A percentile compares a stretch with the other conserved stretches of the same genome.
These are phyloP conservation scores for Diatrype stigma DNA, from an alignment of 2,329 filamentous ascomycete species.

Conservation along the genomic window DNA sequence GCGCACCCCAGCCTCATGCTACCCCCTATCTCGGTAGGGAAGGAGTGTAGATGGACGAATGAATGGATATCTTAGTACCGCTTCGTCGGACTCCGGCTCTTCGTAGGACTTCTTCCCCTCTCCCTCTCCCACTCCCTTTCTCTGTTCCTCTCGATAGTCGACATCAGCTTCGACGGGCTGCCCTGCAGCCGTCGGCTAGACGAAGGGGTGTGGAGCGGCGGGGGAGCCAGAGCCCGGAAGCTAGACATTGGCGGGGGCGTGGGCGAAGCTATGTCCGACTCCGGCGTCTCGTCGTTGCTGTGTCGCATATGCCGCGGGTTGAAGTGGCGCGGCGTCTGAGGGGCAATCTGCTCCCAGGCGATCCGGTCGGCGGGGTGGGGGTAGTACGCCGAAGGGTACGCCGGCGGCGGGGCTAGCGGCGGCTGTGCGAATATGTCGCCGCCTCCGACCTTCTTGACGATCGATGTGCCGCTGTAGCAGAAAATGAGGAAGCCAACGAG, in stretches of 20 bases:
- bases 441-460: constrained; percentile 22
- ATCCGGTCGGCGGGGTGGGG: constrained; percentile 18
- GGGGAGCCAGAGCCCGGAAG: constrained; percentile 37
- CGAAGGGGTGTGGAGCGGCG: constrained; percentile 5
- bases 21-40: too few species aligned
- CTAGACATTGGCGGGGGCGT: constrained; percentile 20
- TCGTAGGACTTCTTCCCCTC: constrained; percentile 29
- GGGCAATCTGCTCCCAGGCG: constrained; percentile 25
- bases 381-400: constrained; percentile 14
- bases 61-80: constrained; percentile 20
- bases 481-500: constrained; percentile 23
- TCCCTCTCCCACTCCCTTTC: constrained; percentile 49
- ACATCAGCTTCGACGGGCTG: constrained; percentile 26
- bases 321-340: constrained; percentile 24
- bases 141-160: constrained; percentile 38
- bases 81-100: constrained; percentile 45
- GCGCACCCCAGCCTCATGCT: background rate
- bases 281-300: constrained; percentile 29
- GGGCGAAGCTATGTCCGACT: constrained; percentile 50
- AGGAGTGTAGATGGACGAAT: too few species aligned
- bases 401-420: constrained; percentile 12
- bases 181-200: constrained; percentile 32
- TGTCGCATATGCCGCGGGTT: constrained; percentile 13
- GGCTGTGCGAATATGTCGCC: constrained; percentile 18
- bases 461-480: constrained; percentile 25